Base-by-base conservation (phyloP, 768 basidiomycete genomes). In the Peribolospora baueri region DNA sequence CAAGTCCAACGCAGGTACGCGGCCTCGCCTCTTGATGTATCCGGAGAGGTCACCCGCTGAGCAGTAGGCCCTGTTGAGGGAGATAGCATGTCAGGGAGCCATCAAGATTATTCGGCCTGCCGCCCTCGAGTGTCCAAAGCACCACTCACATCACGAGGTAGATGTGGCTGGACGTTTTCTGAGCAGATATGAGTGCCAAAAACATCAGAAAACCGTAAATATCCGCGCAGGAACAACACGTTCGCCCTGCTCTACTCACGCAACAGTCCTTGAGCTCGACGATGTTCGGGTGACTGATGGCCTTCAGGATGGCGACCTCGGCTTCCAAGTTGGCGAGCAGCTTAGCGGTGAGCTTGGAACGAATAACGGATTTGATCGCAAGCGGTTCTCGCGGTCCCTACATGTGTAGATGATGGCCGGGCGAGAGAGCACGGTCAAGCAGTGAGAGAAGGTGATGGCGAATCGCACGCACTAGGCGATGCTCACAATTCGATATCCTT, bases 21-120 rank as follows among this genome's bases (percentile, higher is more conserved):
- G 77, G 11, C 91, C 93, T n/a, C 90, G 80, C 65, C 85, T 87
- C 79, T 87, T 88, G 74, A 97, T 91, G 64, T 97, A 97, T 61
- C 85, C 79, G 0, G 87, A 85, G 51, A 98, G 77, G 68, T 98
- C 93, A 3, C 90, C 90, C 2, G 90, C 91, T 1, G 87, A 78
- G 66, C 93, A 97, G 67, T 78, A 95, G 62, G 93, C 91, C 81
- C 25, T 25, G 25, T 25, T 25, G 25, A 25, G 25, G 25, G 25
- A 25, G 25, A 25, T 1, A 25, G 25, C 25, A 25, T 25, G 25
- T 25, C 25, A 25, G 25, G 25, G 25, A 25, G 25, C 25, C 25
- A 25, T 25, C 25, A 1, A 25, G 25, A 25, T 25, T 25, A 25
- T 25, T 25, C 25, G 25, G 25, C 25, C 25, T 25, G 25, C 25